A percentile compares a stretch with the other conserved stretches of the same genome.
phyloP scores from a whole-genome alignment of 108 stramenopile genomes.

The Epipyxis sp. region DNA sequence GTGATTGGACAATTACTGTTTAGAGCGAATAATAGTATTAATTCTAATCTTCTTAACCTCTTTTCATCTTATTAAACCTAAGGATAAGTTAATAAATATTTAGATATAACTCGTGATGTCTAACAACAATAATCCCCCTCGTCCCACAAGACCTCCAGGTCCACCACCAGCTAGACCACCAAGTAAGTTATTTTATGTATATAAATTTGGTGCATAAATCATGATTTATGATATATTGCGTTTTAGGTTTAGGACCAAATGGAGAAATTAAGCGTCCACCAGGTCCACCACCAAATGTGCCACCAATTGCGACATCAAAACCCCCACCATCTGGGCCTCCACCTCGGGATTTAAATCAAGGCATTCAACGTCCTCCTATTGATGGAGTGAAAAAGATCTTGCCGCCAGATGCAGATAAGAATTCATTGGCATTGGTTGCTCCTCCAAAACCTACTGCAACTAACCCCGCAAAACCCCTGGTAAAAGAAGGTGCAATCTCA shows the following conservation, averaged over 20 bases:
- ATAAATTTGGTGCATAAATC: background rate
- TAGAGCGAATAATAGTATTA: too few species aligned
- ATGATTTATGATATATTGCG: background rate
- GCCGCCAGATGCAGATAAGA: background rate
- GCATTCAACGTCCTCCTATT: background rate
- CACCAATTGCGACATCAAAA: background rate
- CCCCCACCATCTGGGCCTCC: slow-evolving; percentile 25
- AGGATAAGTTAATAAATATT: too few species aligned
- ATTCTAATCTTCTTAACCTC: too few species aligned
- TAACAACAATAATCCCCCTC: background rate
- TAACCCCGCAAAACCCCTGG: background rate
- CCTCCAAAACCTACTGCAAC: background rate
- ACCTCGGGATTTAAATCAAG: background rate
- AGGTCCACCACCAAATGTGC: slow-evolving; percentile 20
- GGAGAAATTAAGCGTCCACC: slow-evolving; percentile 9
- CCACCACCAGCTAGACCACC: background rate
- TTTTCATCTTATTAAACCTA: too few species aligned
- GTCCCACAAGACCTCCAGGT: background rate
- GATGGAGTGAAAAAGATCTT: slow-evolving; percentile 5
- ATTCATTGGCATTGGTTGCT: background rate
- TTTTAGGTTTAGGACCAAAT: background rate
- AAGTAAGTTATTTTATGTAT: background rate
- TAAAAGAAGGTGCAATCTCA: slow-evolving; percentile 20
- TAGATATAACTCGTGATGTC: too few species aligned
- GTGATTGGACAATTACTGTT: too few species aligned